Conservation (phyloP, 768 basidiomycete genomes). For the Lactarius deliciosus region DNA sequence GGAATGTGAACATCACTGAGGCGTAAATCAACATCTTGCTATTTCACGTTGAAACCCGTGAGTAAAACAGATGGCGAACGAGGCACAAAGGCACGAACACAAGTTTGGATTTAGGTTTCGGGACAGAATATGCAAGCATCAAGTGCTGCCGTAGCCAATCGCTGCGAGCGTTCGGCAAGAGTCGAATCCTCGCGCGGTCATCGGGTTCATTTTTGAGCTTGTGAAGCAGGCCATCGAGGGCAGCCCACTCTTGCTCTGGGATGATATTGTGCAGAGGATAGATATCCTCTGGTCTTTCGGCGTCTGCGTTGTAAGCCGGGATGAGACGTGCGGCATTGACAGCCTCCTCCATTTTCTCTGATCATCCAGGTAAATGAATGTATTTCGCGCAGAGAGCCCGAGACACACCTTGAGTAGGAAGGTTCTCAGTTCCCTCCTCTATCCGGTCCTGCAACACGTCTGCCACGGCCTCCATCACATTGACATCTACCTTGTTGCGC, state of each 20-base stretch:
- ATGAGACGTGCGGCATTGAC: conserved; percentile 69
- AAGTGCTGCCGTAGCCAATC: conserved; percentile 74
- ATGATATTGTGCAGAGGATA: conserved; percentile 77
- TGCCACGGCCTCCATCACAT: conserved; percentile 83
- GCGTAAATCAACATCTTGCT: conserved; percentile 82
- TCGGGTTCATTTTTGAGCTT: conserved; percentile 53
- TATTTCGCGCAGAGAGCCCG: not conserved
- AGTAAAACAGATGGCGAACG: not conserved
- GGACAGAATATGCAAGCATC: conserved; percentile 39
- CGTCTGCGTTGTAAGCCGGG: conserved; percentile 68
- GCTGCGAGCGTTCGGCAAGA: conserved; percentile 63
- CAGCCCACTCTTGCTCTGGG: conserved; percentile 76
- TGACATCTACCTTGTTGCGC: conserved; percentile 86
- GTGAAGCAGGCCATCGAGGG: conserved; percentile 49
- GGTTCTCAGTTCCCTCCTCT: conserved; percentile 62
- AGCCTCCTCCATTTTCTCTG: conserved; percentile 66
- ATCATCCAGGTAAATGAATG: not conserved
- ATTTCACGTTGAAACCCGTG: conserved; percentile 3
- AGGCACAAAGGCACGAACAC: conserved; percentile 47
- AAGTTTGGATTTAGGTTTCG: conserved; percentile 56
- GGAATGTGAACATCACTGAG: conserved; percentile 76
- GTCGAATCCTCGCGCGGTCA: conserved; percentile 48
- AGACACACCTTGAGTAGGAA: conserved; percentile 66
- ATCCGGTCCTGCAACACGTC: conserved; percentile 83
- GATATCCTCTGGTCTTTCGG: conserved; percentile 67